phyloP scores from a whole-genome alignment of 2,329 filamentous ascomycete species.

The Colletotrichum acutatum region DNA sequence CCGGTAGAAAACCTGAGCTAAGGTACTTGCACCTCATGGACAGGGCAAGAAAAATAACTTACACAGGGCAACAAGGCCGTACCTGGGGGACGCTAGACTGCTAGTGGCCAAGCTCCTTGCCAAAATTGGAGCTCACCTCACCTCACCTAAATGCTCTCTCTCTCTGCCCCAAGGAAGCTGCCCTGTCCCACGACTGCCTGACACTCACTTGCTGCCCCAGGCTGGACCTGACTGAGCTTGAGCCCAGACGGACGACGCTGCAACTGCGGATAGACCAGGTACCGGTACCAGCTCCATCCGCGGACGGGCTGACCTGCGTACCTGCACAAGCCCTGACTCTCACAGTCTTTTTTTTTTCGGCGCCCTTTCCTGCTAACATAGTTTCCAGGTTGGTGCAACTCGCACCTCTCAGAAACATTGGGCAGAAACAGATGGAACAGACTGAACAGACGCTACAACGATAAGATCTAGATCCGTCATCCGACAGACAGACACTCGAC shows the following conservation, averaged over 20 bases:
- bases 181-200: neutral
- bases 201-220: neutral
- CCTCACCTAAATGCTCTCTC: neutral
- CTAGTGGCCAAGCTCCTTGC: neutral
- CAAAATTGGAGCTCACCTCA: neutral
- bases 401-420: neutral
- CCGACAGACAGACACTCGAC: neutral
- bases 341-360: neutral
- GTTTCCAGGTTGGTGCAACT: neutral
- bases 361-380: no score
- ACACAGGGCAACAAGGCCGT: neutral
- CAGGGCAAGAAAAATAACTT: neutral
- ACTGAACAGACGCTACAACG: no score
- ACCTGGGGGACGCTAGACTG: neutral
- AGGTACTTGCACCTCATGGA: neutral
- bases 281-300: slow-evolving; percentile 20
- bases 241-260: neutral
- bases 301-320: slow-evolving; percentile 15
- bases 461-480: no score
- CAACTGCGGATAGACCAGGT: neutral
- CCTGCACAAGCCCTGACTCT: slow-evolving; percentile 28
- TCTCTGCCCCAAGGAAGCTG: neutral
- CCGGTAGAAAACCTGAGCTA: no score
- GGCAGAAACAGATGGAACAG: neutral
- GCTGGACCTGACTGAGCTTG: neutral